Evolutionary conservation across 2,329 filamentous ascomycete genomes (phyloP).

Genomic region (Tolypocladium sp.): DNA sequence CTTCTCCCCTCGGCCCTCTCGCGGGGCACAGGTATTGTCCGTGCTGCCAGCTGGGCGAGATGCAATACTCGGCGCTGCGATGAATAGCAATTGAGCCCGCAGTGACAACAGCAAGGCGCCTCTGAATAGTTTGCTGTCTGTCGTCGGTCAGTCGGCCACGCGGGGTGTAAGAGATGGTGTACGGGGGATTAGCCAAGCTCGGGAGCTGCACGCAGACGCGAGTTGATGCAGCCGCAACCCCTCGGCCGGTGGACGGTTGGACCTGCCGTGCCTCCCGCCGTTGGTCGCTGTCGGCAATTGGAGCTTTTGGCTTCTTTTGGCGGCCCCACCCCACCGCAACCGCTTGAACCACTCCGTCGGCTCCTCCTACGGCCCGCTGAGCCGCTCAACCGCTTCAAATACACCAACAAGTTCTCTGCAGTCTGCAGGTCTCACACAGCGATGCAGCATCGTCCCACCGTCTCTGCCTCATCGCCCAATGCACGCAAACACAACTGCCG

Average conservation of each 20-base stretch:
- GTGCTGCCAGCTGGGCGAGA: too few species aligned
- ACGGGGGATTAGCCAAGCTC: not conserved
- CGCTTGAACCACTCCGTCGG: not conserved
- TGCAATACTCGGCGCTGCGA: too few species aligned
- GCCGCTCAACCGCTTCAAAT: too few species aligned
- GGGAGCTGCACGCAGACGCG: not conserved
- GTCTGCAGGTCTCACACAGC: not conserved
- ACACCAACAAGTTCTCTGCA: too few species aligned
- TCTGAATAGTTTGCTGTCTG: not conserved
- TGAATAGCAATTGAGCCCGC: not conserved
- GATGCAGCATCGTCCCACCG: not conserved
- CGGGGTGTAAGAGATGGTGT: not conserved
- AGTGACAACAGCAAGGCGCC: not conserved
- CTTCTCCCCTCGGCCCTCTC: not conserved
- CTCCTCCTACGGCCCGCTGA: too few species aligned
- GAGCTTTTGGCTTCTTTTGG: too few species aligned
- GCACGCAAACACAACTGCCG: too few species aligned
- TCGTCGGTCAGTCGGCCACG: too few species aligned
- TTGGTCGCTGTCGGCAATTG: not conserved
- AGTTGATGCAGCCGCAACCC: too few species aligned
- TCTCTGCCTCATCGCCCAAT: too few species aligned
- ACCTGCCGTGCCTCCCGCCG: not conserved
- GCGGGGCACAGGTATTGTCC: not conserved
- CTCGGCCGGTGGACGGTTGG: not conserved
- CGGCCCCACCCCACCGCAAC: too few species aligned